phyloP scores from a whole-genome alignment of 192 early-diverging fungal genomes.

The Nowakowskiella sp. region DNA sequence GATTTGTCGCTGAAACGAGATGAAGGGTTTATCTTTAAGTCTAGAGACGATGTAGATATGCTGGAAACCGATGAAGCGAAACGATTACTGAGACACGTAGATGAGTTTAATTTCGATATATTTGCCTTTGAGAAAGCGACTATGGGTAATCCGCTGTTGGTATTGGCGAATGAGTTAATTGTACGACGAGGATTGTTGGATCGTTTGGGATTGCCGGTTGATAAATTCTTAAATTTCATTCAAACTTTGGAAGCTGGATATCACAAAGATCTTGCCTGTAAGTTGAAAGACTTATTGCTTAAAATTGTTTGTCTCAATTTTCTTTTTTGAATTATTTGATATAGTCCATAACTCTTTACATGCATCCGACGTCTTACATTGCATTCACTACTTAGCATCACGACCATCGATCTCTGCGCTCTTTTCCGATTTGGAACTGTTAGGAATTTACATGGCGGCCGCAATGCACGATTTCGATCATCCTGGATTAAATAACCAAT shows the following conservation, averaged over 20 bases:
- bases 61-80: slow-evolving; percentile 8
- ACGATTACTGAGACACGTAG: slow-evolving; percentile 20
- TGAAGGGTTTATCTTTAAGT: no score
- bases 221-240: slow-evolving; percentile 42
- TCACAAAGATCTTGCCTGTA: slow-evolving; percentile 37
- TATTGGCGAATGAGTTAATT: slow-evolving; percentile 34
- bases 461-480: slow-evolving; percentile 56
- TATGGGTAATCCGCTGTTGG: slow-evolving; percentile 26
- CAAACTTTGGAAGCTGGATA: slow-evolving; percentile 38
- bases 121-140: slow-evolving; percentile 37
- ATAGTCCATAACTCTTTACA: slow-evolving; percentile 48
- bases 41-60: no score
- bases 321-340: slow-evolving; percentile 7
- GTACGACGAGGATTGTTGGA: slow-evolving; percentile 33
- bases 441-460: slow-evolving; percentile 44
- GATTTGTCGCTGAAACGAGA: no score
- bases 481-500: slow-evolving; percentile 51
- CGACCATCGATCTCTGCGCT: slow-evolving; percentile 20
- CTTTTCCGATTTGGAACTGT: slow-evolving; percentile 41
- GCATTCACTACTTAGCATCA: slow-evolving; percentile 37
- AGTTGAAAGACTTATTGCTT: not conserved
- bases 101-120: slow-evolving; percentile 45
- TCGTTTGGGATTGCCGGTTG: slow-evolving; percentile 22
- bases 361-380: slow-evolving; percentile 48
- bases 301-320: not conserved